A percentile compares a stretch with the other conserved stretches of the same genome.
phyloP scores from a whole-genome alignment of 2,329 filamentous ascomycete species.

The Alternaria arborescens region DNA sequence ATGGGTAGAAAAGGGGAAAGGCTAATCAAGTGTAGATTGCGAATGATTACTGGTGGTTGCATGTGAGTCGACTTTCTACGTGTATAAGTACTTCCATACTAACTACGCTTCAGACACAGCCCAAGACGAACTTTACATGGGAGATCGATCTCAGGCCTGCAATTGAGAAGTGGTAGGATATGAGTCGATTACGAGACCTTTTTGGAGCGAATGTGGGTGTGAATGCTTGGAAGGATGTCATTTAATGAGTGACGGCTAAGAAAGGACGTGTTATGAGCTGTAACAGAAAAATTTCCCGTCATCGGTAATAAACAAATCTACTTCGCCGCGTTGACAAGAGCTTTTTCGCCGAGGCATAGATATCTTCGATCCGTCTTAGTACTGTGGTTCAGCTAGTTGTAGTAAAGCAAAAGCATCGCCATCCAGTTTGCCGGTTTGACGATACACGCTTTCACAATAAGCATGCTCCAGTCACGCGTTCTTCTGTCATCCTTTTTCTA shows the following conservation, averaged over 20 bases:
- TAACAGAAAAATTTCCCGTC: rapidly evolving
- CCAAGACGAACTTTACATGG: constrained; percentile 78
- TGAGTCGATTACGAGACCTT: not conserved
- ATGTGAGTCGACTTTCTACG: constrained; percentile 47
- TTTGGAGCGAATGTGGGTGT: too few relatives aligned
- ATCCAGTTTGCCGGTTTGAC: not conserved
- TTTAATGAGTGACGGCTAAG: not conserved
- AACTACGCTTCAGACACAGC: constrained; percentile 64
- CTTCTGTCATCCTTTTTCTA: too few relatives aligned
- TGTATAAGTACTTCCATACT: too few relatives aligned
- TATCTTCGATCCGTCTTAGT: not conserved
- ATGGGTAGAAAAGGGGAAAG: too few relatives aligned
- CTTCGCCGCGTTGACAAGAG: too few relatives aligned
- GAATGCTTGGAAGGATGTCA: not conserved
- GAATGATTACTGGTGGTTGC: constrained; percentile 84
- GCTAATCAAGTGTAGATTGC: constrained; percentile 69
- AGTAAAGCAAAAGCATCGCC: not conserved
- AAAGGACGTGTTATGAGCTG: not conserved
- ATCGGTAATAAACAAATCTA: not conserved
- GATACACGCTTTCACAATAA: not conserved
- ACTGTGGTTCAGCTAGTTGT: too few relatives aligned
- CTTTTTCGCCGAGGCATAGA: not conserved
- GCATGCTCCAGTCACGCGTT: not conserved
- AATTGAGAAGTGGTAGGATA: constrained; percentile 79
- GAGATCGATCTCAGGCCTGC: constrained; percentile 83